These are phyloP conservation scores for Hypoxylon sp. DNA, from an alignment of 2,329 filamentous ascomycete genomes.

Conservation along the genomic window DNA sequence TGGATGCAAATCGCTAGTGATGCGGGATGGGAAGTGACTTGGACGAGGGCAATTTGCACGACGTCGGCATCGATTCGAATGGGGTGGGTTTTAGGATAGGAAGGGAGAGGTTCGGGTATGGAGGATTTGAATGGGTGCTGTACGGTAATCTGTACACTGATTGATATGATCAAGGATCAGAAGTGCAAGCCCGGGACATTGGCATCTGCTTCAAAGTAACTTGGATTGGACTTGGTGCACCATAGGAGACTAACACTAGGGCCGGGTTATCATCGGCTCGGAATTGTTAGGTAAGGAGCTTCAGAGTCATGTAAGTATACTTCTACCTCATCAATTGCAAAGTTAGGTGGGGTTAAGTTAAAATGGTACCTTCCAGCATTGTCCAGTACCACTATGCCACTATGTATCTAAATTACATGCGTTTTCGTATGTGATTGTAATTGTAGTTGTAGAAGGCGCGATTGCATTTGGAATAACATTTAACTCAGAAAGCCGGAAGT, in stretches of 20 bases:
- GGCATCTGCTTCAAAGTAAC: conserved; percentile 26
- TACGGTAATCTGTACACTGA: conserved; percentile 41
- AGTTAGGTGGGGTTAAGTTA: conserved; percentile 17
- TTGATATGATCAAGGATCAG: conserved; percentile 44
- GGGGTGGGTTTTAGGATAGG: conserved; percentile 29
- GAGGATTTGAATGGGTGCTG: conserved; percentile 42
- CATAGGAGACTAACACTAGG: conserved; percentile 3
- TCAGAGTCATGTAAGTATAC: conserved; percentile 5
- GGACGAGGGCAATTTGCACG: conserved; percentile 34
- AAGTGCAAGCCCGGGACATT: conserved; percentile 20
- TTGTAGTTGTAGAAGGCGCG: conserved; percentile 14
- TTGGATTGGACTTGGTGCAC: conserved; percentile 23
- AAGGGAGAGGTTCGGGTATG: conserved; percentile 44
- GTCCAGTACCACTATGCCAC: conserved; percentile 1
- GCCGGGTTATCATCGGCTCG: conserved; percentile 44
- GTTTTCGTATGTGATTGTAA: conserved; percentile 6
- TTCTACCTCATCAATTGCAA: conserved; percentile 11
- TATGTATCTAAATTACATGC: conserved; percentile 5
- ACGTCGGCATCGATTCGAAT: conserved; percentile 46
- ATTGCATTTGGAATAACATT: conserved; percentile 17
- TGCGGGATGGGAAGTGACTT: conserved; percentile 21
- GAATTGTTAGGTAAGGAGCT: conserved; percentile 18
- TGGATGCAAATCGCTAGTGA: conserved; percentile 34
- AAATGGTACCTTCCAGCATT: conserved; percentile 13
- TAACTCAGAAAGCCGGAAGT: not conserved